Percentiles rank a stretch among this genome's conserved stretches.
Conservation (phyloP, 1,284 basidiomycete species). For the Heterobasidion annosum region DNA sequence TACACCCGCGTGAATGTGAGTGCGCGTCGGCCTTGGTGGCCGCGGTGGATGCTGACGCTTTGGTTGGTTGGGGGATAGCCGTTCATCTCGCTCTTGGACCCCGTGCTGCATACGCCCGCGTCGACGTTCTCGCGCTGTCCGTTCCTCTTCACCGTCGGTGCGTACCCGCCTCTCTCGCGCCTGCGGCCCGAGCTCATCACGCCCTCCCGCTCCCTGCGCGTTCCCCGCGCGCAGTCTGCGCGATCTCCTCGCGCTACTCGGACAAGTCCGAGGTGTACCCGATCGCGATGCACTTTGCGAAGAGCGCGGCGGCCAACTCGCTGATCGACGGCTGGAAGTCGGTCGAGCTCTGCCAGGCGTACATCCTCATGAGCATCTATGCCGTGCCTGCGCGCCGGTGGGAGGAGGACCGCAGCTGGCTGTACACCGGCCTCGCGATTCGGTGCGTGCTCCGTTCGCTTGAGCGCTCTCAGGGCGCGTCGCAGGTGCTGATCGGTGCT, state of each 20-base stretch:
- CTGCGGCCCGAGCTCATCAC: neutral
- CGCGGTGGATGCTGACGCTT: conserved; percentile 4
- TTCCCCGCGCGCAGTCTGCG: conserved; percentile 45
- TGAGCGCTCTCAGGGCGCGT: neutral
- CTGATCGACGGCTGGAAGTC: conserved; percentile 76
- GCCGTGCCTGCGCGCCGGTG: conserved; percentile 69
- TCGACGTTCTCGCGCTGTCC: conserved; percentile 71
- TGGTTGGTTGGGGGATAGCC: conserved; percentile 31
- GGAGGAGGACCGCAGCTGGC: conserved; percentile 79
- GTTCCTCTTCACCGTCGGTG: conserved; percentile 75
- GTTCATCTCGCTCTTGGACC: conserved; percentile 68
- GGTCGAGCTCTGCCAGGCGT: conserved; percentile 49
- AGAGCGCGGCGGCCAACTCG: conserved; percentile 70
- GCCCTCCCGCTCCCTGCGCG: neutral
- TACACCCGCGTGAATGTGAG: conserved; percentile 64
- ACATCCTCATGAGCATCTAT: conserved; percentile 72
- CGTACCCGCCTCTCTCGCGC: conserved; percentile 22
- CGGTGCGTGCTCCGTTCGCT: conserved; percentile 30
- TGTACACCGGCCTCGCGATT: conserved; percentile 74
- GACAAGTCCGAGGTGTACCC: conserved; percentile 76
- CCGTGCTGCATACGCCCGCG: conserved; percentile 61
- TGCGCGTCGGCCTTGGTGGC: neutral
- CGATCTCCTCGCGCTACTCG: conserved; percentile 63
- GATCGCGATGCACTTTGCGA: conserved; percentile 82
- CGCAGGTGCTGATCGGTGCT: neutral